These are phyloP conservation scores for Shiraia bambusicola DNA, from an alignment of 2,329 filamentous ascomycete species.

Conservation along the genomic window DNA sequence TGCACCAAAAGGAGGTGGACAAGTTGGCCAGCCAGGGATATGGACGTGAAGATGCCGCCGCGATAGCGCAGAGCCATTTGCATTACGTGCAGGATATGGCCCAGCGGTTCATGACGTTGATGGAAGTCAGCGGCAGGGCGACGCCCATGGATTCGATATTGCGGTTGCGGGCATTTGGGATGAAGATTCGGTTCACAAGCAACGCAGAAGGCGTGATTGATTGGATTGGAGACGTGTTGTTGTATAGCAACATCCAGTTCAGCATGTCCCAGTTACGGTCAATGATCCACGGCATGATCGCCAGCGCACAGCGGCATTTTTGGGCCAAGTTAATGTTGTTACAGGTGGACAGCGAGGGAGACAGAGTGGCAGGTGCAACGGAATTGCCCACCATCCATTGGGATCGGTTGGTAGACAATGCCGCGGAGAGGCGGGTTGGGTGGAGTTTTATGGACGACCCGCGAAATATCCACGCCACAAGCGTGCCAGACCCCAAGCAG, in stretches of 20 bases:
- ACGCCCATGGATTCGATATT: slow-evolving; percentile 6
- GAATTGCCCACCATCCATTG: slow-evolving; percentile 10
- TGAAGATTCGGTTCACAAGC: slow-evolving; percentile 7
- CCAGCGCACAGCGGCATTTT: slow-evolving; percentile 4
- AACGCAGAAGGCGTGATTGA: slow-evolving; percentile 5
- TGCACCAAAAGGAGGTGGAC: neutral
- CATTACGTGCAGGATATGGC: slow-evolving; percentile 3
- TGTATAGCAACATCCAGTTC: slow-evolving; percentile 12
- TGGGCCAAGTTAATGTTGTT: slow-evolving; percentile 13
- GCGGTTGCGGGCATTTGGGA: slow-evolving; percentile 5
- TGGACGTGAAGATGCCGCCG: neutral
- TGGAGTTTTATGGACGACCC: slow-evolving; percentile 16
- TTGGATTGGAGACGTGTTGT: slow-evolving; percentile 7
- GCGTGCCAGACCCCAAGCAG: slow-evolving; percentile 2
- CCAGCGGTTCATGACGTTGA: slow-evolving; percentile 6
- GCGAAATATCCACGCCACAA: too few relatives aligned
- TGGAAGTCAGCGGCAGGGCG: neutral
- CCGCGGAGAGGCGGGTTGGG: slow-evolving; percentile 4
- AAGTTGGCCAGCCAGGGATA: slow-evolving; percentile 1
- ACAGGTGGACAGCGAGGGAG: neutral
- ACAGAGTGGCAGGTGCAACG: neutral
- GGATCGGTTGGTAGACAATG: slow-evolving; percentile 10
- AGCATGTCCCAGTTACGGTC: slow-evolving; percentile 13
- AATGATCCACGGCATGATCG: slow-evolving; percentile 15
- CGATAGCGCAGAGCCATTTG: slow-evolving; percentile 3